These are phyloP conservation scores for Leccinum pseudoinsigne DNA, from an alignment of 1,284 basidiomycete species.

Conservation along the genomic window DNA sequence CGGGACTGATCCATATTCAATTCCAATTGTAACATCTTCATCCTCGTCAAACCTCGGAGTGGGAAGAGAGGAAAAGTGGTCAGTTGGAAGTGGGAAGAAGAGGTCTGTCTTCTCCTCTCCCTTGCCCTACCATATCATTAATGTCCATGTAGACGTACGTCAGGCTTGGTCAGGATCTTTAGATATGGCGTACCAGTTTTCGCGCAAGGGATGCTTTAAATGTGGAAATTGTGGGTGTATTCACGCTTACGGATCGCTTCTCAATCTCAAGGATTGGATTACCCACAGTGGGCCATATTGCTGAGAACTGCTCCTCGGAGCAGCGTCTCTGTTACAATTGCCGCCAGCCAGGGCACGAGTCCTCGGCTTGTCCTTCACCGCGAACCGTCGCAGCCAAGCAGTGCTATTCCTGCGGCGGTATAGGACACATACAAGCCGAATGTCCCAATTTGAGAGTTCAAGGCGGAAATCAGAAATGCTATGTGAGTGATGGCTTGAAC, in stretches of 20 bases:
- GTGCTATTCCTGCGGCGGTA: conserved; percentile 75
- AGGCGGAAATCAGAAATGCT: conserved; percentile 75
- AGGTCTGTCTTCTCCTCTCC: conserved; percentile 25
- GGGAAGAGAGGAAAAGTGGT: conserved; percentile 45
- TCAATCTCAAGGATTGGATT: conserved; percentile 17
- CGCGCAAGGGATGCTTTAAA: conserved; percentile 85
- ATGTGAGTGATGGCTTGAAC: conserved; percentile 50
- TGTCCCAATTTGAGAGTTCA: conserved; percentile 81
- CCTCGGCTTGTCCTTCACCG: conserved; percentile 82
- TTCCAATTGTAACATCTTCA: conserved; percentile 34
- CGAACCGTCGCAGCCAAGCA: conserved; percentile 57
- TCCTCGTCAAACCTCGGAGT: conserved; percentile 41
- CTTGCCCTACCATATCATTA: conserved; percentile 5
- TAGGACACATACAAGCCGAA: conserved; percentile 79
- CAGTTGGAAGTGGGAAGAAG: conserved; percentile 48
- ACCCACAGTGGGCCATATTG: conserved; percentile 82
- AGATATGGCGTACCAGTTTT: conserved; percentile 76
- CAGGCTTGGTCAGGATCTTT: conserved; percentile 28
- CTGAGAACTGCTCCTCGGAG: conserved; percentile 85
- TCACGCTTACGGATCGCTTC: conserved; percentile 17
- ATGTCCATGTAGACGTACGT: conserved; percentile 21
- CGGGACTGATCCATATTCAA: conserved; percentile 1
- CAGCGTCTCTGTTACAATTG: conserved; percentile 92
- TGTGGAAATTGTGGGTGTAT: conserved; percentile 73
- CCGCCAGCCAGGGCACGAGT: conserved; percentile 88